Evolutionary conservation across 768 basidiomycete genomes (phyloP), one percentile per base, ranked within the genome.

Genomic region (Mrakia blollopis): DNA sequence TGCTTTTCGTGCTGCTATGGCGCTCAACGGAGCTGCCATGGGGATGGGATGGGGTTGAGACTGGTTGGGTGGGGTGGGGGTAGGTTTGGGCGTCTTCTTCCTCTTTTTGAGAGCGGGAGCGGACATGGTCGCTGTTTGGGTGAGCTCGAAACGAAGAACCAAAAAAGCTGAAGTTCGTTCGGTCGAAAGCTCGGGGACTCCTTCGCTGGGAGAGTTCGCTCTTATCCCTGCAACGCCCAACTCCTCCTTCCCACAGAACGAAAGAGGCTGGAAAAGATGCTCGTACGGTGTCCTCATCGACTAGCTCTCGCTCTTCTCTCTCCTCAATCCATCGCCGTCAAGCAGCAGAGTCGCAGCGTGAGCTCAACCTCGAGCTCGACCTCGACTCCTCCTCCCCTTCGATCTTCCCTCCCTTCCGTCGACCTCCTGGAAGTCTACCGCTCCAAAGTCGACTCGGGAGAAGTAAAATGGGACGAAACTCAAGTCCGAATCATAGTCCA

Each of bases 401-500:
- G 37, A 23, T 68, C 65, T 11, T 41, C 65, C 65, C 21, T 39
- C 37, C 62, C 62, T 47, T n/a, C 63, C 7, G 50, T 68, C 25
- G 77, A 78, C 41, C 65, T 78, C 21, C 67, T 78, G 18, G 73
- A 57, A 16, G 54, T 61, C 18, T 78, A 78, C 50, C 65, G 77
- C 2, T 52, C 54, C 11, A 50, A 74, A 9, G 73, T 74, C 39
- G 68, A 78, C 9, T 23, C 25, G 2, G 77, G 77, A 0, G 60
- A 61, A 39, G 61, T 78, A 32, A 30, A 63, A n/a, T 78, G 77
- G 77, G 68, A 78, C n/a, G 77, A 78, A 9, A 23, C 65, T 30
- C 77, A 78, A 54, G 77, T 74, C 65, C 37, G 77, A 14, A 54
- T 57, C 2, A 44, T 78, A 13, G 50, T 78, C 1, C 54, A 68